Evolutionary conservation across 1,139 yeast species (phyloP).

Genomic region (Blastobotrys ciferrii): DNA sequence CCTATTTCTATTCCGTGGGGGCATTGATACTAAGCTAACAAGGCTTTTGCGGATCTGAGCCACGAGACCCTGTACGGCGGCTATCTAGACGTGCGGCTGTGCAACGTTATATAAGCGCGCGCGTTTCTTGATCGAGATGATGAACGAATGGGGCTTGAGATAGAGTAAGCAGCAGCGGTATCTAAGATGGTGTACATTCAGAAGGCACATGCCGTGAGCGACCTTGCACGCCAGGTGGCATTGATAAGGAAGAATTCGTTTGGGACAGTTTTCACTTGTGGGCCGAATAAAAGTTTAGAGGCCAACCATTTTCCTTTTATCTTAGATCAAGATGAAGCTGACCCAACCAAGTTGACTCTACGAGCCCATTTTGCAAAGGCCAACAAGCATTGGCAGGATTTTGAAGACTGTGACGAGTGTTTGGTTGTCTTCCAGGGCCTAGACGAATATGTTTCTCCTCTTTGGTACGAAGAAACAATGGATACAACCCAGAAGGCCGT

Average conservation of each 20-base stretch:
- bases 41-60: too few species aligned
- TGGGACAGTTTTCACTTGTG: constrained; percentile 51
- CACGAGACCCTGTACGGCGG: too few species aligned
- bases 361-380: constrained; percentile 57
- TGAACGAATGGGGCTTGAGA: too few species aligned
- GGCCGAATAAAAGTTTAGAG: constrained; percentile 35
- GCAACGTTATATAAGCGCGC: too few species aligned
- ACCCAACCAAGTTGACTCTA: constrained; percentile 43
- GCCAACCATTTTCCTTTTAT: constrained; percentile 64
- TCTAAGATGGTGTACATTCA: constrained; percentile 12
- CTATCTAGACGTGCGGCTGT: too few species aligned
- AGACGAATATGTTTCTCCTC: constrained; percentile 58
- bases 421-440: constrained; percentile 55
- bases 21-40: too few species aligned
- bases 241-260: constrained; percentile 40
- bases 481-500: constrained; percentile 58
- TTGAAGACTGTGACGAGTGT: constrained; percentile 41
- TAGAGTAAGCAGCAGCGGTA: neutral
- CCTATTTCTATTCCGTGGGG: too few species aligned
- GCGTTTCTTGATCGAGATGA: too few species aligned
- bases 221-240: constrained; percentile 4
- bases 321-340: constrained; percentile 40
- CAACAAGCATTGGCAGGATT: constrained; percentile 53
- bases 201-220: constrained; percentile 4
- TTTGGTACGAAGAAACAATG: constrained; percentile 59